Evolutionary conservation across 345 rosid genomes (phyloP).

Genomic region (Jatropha curcas): DNA sequence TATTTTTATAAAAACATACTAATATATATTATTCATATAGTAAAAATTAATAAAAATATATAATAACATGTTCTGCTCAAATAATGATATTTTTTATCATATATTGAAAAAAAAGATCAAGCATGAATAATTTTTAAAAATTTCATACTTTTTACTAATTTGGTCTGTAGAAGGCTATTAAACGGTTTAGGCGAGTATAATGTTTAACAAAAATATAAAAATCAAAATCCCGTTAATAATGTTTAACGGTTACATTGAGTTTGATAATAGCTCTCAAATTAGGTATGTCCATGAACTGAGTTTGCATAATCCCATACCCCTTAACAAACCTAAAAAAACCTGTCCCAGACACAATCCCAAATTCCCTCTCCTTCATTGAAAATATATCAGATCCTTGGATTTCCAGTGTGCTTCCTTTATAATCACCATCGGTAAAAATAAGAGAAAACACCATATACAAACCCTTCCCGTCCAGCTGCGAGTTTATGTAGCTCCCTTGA

Average conservation of each 20-base stretch:
- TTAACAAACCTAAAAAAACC: conserved; percentile 44
- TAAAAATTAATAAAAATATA: too few relatives aligned
- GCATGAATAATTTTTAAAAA: too few relatives aligned
- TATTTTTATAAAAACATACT: too few relatives aligned
- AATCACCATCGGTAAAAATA: conserved; percentile 38
- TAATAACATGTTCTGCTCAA: too few relatives aligned
- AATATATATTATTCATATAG: too few relatives aligned
- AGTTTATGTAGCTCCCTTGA: conserved; percentile 45
- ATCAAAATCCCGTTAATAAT: conserved; percentile 9
- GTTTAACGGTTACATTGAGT: conserved; percentile 42
- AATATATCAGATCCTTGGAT: conserved; percentile 49
- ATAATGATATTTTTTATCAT: too few relatives aligned
- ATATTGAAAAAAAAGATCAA: too few relatives aligned
- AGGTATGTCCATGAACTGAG: conserved; percentile 37
- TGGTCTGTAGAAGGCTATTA: too few relatives aligned
- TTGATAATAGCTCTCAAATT: conserved; percentile 40
- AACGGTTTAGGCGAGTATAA: too few relatives aligned
- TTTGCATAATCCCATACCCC: conserved; percentile 44
- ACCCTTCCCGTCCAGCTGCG: conserved; percentile 47
- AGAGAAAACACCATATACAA: conserved; percentile 43
- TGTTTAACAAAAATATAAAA: too few relatives aligned
- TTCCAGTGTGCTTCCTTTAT: conserved; percentile 42
- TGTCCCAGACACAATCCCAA: conserved; percentile 47
- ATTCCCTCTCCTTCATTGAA: conserved; percentile 39
- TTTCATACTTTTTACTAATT: too few relatives aligned